Percentiles rank a stretch among this genome's conserved stretches.
These are phyloP conservation scores for Capsicum rhomboideum DNA, from an alignment of 257 asterid species.

Conservation along the genomic window DNA sequence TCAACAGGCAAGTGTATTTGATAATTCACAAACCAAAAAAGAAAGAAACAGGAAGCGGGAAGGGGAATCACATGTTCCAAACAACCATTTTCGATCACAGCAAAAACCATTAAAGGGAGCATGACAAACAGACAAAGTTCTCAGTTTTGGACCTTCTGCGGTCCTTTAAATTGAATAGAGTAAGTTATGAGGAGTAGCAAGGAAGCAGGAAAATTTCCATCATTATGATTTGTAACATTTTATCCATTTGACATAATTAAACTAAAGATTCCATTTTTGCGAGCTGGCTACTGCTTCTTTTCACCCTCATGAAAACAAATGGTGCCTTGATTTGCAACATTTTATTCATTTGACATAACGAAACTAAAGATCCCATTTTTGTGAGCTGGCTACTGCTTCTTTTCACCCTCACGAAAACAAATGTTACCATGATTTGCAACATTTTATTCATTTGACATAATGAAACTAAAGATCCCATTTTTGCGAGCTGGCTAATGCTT, in stretches of 20 bases:
- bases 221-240: neutral
- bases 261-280: neutral
- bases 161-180: neutral
- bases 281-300: neutral
- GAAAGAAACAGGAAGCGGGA: neutral
- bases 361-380: neutral
- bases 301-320: neutral
- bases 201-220: neutral
- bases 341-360: neutral
- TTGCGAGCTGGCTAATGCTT: neutral
- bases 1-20: neutral
- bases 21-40: neutral
- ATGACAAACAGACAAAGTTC: neutral
- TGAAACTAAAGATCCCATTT: neutral
- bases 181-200: neutral
- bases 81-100: neutral
- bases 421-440: neutral
- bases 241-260: neutral
- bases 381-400: neutral
- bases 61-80: neutral
- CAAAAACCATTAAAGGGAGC: neutral
- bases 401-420: neutral
- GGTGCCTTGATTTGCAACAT: neutral
- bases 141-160: neutral
- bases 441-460: neutral